Evolutionary conservation across 345 rosid species (phyloP), one percentile per base, ranked within the genome.

Genomic region (Eucalyptus urophylla): DNA sequence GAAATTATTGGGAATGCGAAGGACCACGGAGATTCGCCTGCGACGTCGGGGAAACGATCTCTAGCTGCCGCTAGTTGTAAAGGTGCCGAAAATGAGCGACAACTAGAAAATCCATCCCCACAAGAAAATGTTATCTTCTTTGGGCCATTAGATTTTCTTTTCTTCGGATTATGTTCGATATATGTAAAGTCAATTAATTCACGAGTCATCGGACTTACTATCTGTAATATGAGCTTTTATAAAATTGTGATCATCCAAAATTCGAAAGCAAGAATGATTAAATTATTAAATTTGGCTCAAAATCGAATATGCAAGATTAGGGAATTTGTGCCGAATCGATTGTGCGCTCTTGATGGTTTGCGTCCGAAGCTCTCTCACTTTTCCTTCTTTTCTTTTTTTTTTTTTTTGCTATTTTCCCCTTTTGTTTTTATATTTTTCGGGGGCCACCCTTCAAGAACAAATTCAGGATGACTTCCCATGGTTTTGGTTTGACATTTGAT

Each of bases 211-310:
- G 0, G 13, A 56, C 12, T 56, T 56, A 1, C 62, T 24, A 56
- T 24, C 6, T 10, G 2, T 24, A 31, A 67, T 5, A n/a, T 15
- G 25, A 11, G 3, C 44, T 17, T 69, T 33, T 3, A 3, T 40
- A 10, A 33, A 19, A 21, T 17, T 10, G 7, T 17, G 43, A 3
- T 67, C 22, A 11, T 1, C 2, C 1, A 4, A 5, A 0, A 69
- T 33, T 9, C 13, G 12, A 17, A 31, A 67, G 3, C 4, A 21
- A 16, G 11, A 67, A 31, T 67, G 10, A 31, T 31, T 10, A 3
- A 72, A 72, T 19, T 7, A 7, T 72, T 72, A 72, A 19, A 19
- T 37, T 11, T 21, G 44, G 11, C 25, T 72, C 14, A 44, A 21
- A 19, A 33, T 72, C 3, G 81, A 10, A 72, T 3, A 4, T 19